Evolutionary conservation across 495 filamentous ascomycete species (phyloP).

Genomic region (Darksidea phi): DNA sequence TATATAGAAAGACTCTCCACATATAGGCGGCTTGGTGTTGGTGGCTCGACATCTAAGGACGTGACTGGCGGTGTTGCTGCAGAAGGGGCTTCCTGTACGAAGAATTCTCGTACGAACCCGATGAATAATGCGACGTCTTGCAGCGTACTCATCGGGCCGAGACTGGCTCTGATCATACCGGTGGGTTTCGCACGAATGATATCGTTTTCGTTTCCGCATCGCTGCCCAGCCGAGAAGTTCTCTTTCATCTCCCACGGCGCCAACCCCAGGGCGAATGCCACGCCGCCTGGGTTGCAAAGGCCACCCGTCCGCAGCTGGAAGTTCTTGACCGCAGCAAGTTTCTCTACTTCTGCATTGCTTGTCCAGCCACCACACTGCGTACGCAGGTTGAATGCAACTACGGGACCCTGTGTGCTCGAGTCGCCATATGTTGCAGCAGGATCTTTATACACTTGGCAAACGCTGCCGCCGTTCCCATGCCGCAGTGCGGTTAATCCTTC

Average conservation of each 20-base stretch:
- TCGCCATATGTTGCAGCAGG: constrained; percentile 45
- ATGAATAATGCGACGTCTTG: constrained; percentile 71
- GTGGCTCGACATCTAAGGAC: constrained; percentile 28
- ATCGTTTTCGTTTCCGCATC: constrained; percentile 67
- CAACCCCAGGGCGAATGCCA: constrained; percentile 65
- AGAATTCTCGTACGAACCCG: constrained; percentile 75
- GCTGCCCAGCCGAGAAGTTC: constrained; percentile 76
- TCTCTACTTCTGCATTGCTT: constrained; percentile 79
- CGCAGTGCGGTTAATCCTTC: constrained; percentile 56
- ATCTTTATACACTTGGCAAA: constrained; percentile 66
- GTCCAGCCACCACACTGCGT: constrained; percentile 69
- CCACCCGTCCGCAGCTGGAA: constrained; percentile 84
- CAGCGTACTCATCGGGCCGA: constrained; percentile 83
- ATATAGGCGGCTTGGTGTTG: constrained; percentile 36
- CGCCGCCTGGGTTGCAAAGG: constrained; percentile 87
- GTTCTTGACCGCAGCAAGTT: constrained; percentile 70
- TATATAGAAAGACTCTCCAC: constrained; percentile 49
- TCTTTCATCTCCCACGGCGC: constrained; percentile 73
- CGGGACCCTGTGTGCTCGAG: constrained; percentile 63
- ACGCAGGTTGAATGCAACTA: constrained; percentile 78
- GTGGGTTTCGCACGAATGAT: constrained; percentile 81
- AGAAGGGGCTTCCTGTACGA: constrained; percentile 46
- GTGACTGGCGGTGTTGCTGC: constrained; percentile 25
- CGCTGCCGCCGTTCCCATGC: constrained; percentile 65
- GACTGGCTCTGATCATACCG: constrained; percentile 77